phyloP scores from a whole-genome alignment of 176 grass and related monocot species.

The Neostapfia colusana region DNA sequence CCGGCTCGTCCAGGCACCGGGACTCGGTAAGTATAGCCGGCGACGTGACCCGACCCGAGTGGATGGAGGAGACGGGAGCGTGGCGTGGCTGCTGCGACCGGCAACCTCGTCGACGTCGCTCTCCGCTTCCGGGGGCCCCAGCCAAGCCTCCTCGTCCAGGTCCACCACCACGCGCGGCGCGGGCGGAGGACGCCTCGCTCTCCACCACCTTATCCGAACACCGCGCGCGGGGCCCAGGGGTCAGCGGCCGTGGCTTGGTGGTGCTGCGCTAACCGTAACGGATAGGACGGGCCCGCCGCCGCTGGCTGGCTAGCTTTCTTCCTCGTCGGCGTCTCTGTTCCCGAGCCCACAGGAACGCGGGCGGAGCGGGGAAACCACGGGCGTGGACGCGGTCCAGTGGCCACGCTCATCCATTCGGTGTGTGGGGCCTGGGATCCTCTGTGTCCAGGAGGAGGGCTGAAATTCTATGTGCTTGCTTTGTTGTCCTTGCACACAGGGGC shows the following conservation, averaged over 20 bases:
- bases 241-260: not conserved
- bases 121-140: not conserved
- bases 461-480: not conserved
- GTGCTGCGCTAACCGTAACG: not conserved
- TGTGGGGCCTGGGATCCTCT: not conserved
- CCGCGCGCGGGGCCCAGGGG: not conserved
- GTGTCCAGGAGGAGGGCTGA: not conserved
- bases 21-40: not conserved
- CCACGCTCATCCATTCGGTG: constrained; percentile 13
- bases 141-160: too few species aligned
- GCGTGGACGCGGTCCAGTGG: constrained; percentile 28
- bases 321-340: not conserved
- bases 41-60: not conserved
- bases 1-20: not conserved
- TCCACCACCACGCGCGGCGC: not conserved
- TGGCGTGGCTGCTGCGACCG: not conserved
- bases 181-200: not conserved
- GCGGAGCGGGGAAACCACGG: not conserved
- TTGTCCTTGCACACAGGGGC: too few species aligned
- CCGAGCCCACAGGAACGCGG: constrained; percentile 25
- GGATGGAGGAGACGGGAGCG: not conserved
- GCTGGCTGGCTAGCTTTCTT: not conserved
- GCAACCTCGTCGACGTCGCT: not conserved
- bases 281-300: constrained; percentile 19
- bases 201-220: not conserved